Evolutionary conservation across 208 protist species (phyloP).

Genomic region (Acanthamoeba rhysodes): DNA sequence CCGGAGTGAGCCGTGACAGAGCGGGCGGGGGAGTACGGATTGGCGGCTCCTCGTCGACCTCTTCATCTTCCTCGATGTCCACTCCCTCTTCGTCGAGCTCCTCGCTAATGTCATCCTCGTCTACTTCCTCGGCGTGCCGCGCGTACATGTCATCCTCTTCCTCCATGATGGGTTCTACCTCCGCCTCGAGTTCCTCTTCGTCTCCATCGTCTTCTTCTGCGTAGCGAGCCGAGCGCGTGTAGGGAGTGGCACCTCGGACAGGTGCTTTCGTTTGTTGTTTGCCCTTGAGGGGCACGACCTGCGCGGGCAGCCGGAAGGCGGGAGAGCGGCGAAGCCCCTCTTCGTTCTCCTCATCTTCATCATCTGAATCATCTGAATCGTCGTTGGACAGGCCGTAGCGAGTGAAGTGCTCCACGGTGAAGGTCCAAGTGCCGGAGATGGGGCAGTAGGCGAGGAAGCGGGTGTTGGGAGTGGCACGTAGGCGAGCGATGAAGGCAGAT

Average conservation of each 20-base stretch:
- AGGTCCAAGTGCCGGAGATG: slow-evolving; percentile 23
- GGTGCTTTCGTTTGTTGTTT: no score
- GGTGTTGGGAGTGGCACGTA: not conserved
- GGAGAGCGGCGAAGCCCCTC: not conserved
- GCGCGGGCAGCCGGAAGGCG: not conserved
- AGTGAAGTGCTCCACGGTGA: slow-evolving; percentile 50
- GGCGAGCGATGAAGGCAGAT: not conserved
- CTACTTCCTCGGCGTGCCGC: not conserved
- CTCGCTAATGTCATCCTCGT: not conserved
- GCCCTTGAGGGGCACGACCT: not conserved
- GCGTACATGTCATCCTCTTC: not conserved
- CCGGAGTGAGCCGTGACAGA: not conserved
- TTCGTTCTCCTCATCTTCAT: not conserved
- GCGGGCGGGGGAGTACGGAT: not conserved
- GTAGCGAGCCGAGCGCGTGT: not conserved
- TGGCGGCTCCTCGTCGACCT: not conserved
- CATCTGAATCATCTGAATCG: slow-evolving; percentile 17
- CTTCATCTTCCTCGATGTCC: not conserved
- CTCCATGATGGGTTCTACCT: not conserved
- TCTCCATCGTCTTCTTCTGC: not conserved
- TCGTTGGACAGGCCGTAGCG: slow-evolving; percentile 17
- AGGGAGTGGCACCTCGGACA: not conserved
- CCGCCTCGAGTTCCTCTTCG: not conserved
- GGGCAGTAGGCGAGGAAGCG: slow-evolving; percentile 24
- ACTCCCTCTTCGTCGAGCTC: not conserved